A percentile compares a stretch with the other conserved stretches of the same genome.
These are phyloP conservation scores for Carallia pectinifolia DNA, from an alignment of 345 rosid species.

Conservation along the genomic window DNA sequence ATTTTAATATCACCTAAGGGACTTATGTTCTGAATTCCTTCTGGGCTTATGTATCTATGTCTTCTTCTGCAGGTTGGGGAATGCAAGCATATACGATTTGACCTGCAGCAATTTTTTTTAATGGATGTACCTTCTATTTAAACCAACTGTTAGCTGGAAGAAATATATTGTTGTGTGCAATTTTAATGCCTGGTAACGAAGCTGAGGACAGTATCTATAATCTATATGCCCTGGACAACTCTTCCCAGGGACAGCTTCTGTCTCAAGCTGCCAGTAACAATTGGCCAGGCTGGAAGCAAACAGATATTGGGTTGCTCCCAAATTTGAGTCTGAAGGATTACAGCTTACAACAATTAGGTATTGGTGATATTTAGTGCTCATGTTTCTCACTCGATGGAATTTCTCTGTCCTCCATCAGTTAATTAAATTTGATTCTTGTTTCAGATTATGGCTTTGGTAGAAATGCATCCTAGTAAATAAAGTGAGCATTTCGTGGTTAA, in stretches of 20 bases:
- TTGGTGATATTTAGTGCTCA: background rate
- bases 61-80: background rate
- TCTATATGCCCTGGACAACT: conserved; percentile 39
- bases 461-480: no score
- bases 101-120: conserved; percentile 1
- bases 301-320: conserved; percentile 26
- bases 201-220: conserved; percentile 38
- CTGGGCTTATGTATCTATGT: background rate
- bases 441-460: no score
- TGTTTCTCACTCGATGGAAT: background rate
- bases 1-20: no score
- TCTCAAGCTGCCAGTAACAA: conserved; percentile 26
- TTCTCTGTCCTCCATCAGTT: no score
- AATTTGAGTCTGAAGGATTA: conserved; percentile 29
- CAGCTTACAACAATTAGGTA: conserved; percentile 39
- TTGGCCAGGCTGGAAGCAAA: conserved; percentile 39
- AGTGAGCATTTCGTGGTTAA: background rate
- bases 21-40: no score
- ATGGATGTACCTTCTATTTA: conserved; percentile 29
- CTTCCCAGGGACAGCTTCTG: conserved; percentile 32
- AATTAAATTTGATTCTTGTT: no score
- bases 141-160: conserved; percentile 29
- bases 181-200: conserved; percentile 54
- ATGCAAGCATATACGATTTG: background rate
- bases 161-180: conserved; percentile 22